Conservation (phyloP, 805 yeast genomes). For the Candida sanyiensis region DNA sequence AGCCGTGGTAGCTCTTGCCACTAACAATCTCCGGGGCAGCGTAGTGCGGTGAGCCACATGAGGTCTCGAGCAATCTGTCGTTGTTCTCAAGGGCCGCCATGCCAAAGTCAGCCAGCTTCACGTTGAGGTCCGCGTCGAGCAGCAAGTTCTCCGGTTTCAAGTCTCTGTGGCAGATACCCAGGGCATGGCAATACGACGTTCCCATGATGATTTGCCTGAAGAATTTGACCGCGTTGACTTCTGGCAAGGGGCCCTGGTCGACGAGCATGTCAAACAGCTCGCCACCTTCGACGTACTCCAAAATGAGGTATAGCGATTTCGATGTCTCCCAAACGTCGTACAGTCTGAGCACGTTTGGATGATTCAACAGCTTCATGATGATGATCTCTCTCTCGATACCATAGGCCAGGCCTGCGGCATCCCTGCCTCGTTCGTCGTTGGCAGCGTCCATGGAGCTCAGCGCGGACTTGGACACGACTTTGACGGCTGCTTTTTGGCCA, state of each 20-base stretch:
- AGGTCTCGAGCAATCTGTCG: slow-evolving; percentile 66
- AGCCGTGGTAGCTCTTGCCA: slow-evolving; percentile 75
- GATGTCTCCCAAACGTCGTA: slow-evolving; percentile 98
- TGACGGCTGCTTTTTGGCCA: slow-evolving; percentile 78
- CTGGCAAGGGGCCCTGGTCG: slow-evolving; percentile 60
- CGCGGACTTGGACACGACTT: slow-evolving; percentile 68
- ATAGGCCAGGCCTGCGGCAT: slow-evolving; percentile 71
- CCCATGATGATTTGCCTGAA: slow-evolving; percentile 75
- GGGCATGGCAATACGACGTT: slow-evolving; percentile 74
- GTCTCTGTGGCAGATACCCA: slow-evolving; percentile 78
- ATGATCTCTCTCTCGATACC: slow-evolving; percentile 97
- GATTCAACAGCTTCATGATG: slow-evolving; percentile 92
- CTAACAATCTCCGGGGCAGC: slow-evolving; percentile 85
- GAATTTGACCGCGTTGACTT: slow-evolving; percentile 68
- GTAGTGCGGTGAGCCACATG: slow-evolving; percentile 86
- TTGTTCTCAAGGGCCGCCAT: slow-evolving; percentile 82
- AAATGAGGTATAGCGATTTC: slow-evolving; percentile 73
- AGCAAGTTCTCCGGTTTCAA: slow-evolving; percentile 76
- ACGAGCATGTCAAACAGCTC: slow-evolving; percentile 74
- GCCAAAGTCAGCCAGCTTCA: slow-evolving; percentile 82
- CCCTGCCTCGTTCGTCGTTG: slow-evolving; percentile 35
- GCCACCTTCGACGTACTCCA: slow-evolving; percentile 87
- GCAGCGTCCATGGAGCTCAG: slow-evolving; percentile 30
- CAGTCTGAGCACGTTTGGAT: slow-evolving; percentile 86
- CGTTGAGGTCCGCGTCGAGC: slow-evolving; percentile 58